Percentiles rank a stretch among this genome's conserved stretches.
These are phyloP conservation scores for Botrytis paeoniae DNA, from an alignment of 2,329 filamentous ascomycete genomes.

Conservation along the genomic window DNA sequence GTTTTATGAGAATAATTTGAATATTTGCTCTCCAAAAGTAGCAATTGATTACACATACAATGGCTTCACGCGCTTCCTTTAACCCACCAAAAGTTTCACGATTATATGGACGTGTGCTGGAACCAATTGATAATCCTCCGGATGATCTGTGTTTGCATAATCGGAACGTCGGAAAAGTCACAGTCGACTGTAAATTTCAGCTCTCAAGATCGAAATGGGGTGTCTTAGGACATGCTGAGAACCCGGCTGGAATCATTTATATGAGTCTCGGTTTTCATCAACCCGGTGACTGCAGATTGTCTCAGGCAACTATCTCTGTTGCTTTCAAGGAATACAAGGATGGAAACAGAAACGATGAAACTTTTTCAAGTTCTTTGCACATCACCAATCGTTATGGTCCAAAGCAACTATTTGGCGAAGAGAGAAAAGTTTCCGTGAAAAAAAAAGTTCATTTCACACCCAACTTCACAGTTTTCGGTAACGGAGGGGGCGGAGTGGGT, in stretches of 20 bases:
- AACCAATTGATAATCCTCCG: neutral
- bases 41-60: neutral
- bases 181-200: neutral
- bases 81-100: neutral
- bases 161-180: neutral
- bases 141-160: neutral
- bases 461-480: neutral
- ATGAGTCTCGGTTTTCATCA: neutral
- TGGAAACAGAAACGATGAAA: neutral
- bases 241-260: neutral
- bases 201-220: conserved; percentile 1
- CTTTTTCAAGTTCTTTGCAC: neutral
- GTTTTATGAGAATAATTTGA: neutral
- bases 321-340: neutral
- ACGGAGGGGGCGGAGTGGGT: neutral
- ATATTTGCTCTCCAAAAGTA: neutral
- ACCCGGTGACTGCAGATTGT: neutral
- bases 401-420: neutral
- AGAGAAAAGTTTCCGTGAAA: neutral
- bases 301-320: neutral
- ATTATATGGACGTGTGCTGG: neutral
- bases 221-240: neutral
- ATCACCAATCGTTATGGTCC: neutral
- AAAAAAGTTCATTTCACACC: neutral
- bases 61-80: neutral